Base-by-base conservation (phyloP, 768 basidiomycete species). In the Leucocoprinus sp. region DNA sequence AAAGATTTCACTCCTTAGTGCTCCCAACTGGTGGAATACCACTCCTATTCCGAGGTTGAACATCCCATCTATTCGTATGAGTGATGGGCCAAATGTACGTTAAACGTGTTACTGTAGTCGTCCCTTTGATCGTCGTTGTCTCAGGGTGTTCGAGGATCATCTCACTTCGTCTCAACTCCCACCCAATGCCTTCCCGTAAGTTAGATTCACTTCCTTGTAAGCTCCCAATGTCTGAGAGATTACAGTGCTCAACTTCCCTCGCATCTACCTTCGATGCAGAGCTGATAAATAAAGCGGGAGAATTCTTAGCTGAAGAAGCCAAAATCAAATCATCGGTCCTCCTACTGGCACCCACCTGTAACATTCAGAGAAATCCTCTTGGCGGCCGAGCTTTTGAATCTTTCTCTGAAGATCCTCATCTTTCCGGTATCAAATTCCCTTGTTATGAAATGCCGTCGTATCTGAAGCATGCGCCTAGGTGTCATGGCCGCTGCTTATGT, bases 11-110 rank as follows among this genome's bases (percentile, higher is more conserved):
- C 67, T 85, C 14, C 69, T 82, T 3, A 71, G 77, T 21, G 81
- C 76, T 11, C 79, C 78, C 5, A 77, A 80, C 52, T 82, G 79
- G 78, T 84, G 83, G 82, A 82, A 81, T 54, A 82, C 81, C 12
- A 68, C 66, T 27, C 52, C 73, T 14, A 68, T 85, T 44, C 62
- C 68, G 8, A 68, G 81, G 18, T 69, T 84, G 14, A 67, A 65
- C n/a, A 76, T 85, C 42, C 83, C 82, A 4, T 68, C 75, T 22
- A 66, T 85, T 52, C 74, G 82, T 19, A 82, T 86, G 74, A 80
- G 78, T 55, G 80, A 83, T 62, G 82, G 80, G 6, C 81, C 82
- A 21, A 82, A 82, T 58, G 74, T 73, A 52, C 26, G 60, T 37
- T 26, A 24, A 18, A 24, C 21, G 17, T 37, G 28, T 42, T 8